A percentile compares a stretch with the other conserved stretches of the same genome.
phyloP scores from a whole-genome alignment of 306 rosid genomes.

The Dryas drummondii region DNA sequence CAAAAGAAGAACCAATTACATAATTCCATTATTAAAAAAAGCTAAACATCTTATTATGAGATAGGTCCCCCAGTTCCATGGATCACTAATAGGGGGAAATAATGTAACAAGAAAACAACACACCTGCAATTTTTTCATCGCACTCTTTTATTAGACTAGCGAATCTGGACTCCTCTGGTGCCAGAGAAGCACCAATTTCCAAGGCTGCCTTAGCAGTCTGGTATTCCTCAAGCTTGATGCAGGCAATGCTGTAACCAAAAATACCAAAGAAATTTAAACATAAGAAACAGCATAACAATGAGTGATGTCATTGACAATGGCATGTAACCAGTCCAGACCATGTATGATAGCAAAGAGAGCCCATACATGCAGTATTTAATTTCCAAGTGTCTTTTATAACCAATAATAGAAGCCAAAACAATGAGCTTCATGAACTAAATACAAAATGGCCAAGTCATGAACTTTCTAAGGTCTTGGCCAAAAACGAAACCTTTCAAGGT shows the following conservation, averaged over 20 bases:
- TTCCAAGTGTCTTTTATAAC: too few species aligned
- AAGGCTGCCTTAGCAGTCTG: constrained; percentile 82
- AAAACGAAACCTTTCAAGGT: neutral
- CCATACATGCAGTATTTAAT: neutral
- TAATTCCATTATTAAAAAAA: neutral
- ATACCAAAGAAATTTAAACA: neutral
- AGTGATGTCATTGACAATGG: neutral
- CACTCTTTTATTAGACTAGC: constrained; percentile 60
- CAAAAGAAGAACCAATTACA: constrained; percentile 1
- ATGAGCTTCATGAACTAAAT: too few species aligned
- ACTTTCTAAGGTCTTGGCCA: neutral
- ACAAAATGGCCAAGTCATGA: neutral
- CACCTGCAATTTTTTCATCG: constrained; percentile 66
- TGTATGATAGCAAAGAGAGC: too few species aligned
- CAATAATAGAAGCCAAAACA: too few species aligned
- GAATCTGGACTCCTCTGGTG: constrained; percentile 54
- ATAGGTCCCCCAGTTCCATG: constrained; percentile 3
- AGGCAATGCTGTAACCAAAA: constrained; percentile 59
- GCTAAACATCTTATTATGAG: neutral
- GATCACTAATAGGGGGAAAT: constrained; percentile 6
- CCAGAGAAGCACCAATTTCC: constrained; percentile 65
- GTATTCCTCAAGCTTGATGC: constrained; percentile 84
- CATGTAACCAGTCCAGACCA: neutral
- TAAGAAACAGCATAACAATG: neutral
- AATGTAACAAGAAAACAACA: constrained; percentile 11